Base-by-base conservation (phyloP, 2,329 filamentous ascomycete genomes). In the Clarireedia monteithiana region DNA sequence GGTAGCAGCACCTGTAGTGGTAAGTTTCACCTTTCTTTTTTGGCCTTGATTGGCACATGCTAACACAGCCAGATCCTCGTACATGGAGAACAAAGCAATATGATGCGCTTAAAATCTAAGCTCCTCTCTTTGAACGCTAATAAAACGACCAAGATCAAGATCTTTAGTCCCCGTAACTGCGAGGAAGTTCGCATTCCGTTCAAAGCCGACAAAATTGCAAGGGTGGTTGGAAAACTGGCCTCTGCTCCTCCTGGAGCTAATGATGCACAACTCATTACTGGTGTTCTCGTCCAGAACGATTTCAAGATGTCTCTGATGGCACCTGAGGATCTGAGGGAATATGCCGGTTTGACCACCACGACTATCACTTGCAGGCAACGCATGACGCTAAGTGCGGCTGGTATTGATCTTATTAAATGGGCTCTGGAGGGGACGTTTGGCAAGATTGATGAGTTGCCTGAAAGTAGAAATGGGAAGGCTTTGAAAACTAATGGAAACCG, bases 251-350 rank as follows among this genome's bases (percentile, higher is more conserved):
- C 89, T 2, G 66, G 63, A 34, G 58, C 57, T 34, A 24, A 27
- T 56, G 70, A 72, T 38, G 68, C 72, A 1, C 76, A 81, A 55
- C 77, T 97, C 45, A 82, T 99, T 64, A 88, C 86, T 0, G 94
- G 94, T 27, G 94, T 99, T 0, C 78, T 99, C 15, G 91, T 99
- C 6, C 92, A 97, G 64, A 97, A 95, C 69, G 94, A 96, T 70
- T 97, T 99, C 72, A 96, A 97, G 71, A 83, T 99, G 68, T 95
- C 89, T 0, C 78, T 99, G 36, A 97, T 99, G 92, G 91, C 91
- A 0, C 91, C 94, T 0, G 94, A 97, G 65, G 94, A 99, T 69
- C 77, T 99, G 36, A 85, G 91, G 59, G 94, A 99, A 72, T 99
- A 96, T 69, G 94, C 94, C 0, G 94, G 94, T n/a, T 76, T 99